Conservation (phyloP, 2,329 filamentous ascomycete species). For the Fusarium succisae region DNA sequence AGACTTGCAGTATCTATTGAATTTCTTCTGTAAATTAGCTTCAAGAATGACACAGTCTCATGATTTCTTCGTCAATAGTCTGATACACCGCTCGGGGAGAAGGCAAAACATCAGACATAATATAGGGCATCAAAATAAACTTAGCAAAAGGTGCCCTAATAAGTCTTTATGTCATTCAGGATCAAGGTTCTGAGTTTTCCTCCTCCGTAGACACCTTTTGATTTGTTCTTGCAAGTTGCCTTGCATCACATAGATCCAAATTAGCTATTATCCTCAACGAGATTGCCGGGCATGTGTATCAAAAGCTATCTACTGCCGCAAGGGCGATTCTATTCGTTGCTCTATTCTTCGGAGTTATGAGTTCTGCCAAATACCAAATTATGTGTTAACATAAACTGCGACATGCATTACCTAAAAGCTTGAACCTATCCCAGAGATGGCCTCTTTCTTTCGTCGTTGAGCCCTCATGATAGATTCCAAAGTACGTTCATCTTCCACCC, state of each 20-base stretch:
- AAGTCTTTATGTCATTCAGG: too few species aligned
- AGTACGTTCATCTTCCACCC: neutral
- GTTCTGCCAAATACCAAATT: neutral
- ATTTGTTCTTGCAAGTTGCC: neutral
- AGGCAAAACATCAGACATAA: too few species aligned
- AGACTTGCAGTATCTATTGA: conserved; percentile 12
- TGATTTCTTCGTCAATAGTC: conserved; percentile 1
- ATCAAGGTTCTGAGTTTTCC: too few species aligned
- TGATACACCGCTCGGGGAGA: neutral
- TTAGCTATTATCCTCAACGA: neutral
- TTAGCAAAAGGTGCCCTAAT: too few species aligned
- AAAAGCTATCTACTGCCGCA: neutral
- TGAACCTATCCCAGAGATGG: neutral
- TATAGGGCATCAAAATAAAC: too few species aligned
- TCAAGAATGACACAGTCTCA: conserved; percentile 32
- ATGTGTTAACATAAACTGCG: neutral
- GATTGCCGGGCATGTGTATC: neutral
- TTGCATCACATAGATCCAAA: neutral
- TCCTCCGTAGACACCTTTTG: neutral
- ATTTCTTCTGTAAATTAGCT: conserved; percentile 21
- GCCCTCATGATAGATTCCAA: neutral
- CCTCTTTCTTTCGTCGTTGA: neutral
- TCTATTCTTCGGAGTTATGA: neutral
- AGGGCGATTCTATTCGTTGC: neutral
- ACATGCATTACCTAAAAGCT: neutral